A percentile compares a stretch with the other conserved stretches of the same genome.
phyloP scores from a whole-genome alignment of 805 yeast species.

The Yamadazyma takamatsuzukensis region DNA sequence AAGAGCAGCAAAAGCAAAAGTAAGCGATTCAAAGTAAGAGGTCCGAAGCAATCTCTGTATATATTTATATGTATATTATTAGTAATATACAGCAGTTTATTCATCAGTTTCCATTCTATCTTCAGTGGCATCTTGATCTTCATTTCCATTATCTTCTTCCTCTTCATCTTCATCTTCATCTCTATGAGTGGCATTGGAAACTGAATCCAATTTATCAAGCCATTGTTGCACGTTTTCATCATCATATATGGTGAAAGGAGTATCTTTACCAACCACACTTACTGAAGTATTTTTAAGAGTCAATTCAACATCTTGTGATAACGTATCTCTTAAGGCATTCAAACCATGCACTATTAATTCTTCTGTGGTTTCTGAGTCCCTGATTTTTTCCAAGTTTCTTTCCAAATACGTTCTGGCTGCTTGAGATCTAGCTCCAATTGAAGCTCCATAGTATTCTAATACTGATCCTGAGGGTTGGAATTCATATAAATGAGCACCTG shows the following conservation, averaged over 20 bases:
- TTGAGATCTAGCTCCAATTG: constrained; percentile 98
- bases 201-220: constrained; percentile 71
- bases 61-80: constrained; percentile 1
- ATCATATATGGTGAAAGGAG: constrained; percentile 72
- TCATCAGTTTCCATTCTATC: constrained; percentile 38
- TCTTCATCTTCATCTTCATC: constrained; percentile 35
- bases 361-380: constrained; percentile 56
- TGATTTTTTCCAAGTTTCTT: constrained; percentile 69
- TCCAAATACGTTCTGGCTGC: constrained; percentile 96
- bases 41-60: neutral
- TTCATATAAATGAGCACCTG: constrained; percentile 92
- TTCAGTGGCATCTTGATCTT: constrained; percentile 17
- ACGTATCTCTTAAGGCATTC: constrained; percentile 87
- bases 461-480: constrained; percentile 95
- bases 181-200: constrained; percentile 53
- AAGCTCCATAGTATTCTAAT: constrained; percentile 86
- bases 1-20: constrained; percentile 8
- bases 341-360: constrained; percentile 82
- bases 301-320: constrained; percentile 91
- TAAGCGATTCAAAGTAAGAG: constrained; percentile 1
- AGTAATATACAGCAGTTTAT: too few species aligned
- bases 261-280: constrained; percentile 85
- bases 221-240: constrained; percentile 84
- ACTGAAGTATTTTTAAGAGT: constrained; percentile 81
- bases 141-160: constrained; percentile 25